These are phyloP conservation scores for Pholiota molesta DNA, from an alignment of 768 basidiomycete species.

Conservation along the genomic window DNA sequence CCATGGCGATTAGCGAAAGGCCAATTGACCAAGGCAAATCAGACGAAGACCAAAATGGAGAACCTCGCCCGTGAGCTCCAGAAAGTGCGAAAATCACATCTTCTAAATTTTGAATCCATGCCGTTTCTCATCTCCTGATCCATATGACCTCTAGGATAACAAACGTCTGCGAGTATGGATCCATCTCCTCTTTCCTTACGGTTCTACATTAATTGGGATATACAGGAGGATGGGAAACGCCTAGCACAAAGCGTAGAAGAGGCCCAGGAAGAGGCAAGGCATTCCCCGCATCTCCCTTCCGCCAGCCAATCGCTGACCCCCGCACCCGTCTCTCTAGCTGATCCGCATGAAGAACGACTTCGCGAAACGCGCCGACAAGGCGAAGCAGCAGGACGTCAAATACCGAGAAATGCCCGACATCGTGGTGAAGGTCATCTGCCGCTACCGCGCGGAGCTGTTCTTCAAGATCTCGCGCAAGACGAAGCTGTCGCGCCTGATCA, in stretches of 20 bases:
- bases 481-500: conserved; percentile 80
- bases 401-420: conserved; percentile 89
- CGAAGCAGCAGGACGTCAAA: conserved; percentile 77
- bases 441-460: conserved; percentile 88
- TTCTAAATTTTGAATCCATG: conserved; percentile 11
- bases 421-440: conserved; percentile 86
- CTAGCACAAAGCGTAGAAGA: conserved; percentile 82
- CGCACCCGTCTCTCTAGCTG: conserved; percentile 47
- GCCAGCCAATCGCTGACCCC: conserved; percentile 10
- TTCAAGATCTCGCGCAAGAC: conserved; percentile 94
- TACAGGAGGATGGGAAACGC: conserved; percentile 84
- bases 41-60: conserved; percentile 89
- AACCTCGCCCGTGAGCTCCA: conserved; percentile 87
- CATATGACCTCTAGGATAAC: conserved; percentile 65
- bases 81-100: conserved; percentile 57
- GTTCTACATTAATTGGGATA: conserved; percentile 19
- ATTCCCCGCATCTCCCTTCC: not conserved
- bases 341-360: conserved; percentile 82
- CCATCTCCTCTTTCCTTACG: conserved; percentile 7
- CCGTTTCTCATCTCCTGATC: conserved; percentile 16
- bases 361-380: conserved; percentile 78
- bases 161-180: conserved; percentile 78
- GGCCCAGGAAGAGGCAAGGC: conserved; percentile 79
- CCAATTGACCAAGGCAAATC: conserved; percentile 85
- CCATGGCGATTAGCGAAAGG: conserved; percentile 61